Evolutionary conservation across 1,284 basidiomycete genomes (phyloP).

Genomic region (Ustilago hordei): DNA sequence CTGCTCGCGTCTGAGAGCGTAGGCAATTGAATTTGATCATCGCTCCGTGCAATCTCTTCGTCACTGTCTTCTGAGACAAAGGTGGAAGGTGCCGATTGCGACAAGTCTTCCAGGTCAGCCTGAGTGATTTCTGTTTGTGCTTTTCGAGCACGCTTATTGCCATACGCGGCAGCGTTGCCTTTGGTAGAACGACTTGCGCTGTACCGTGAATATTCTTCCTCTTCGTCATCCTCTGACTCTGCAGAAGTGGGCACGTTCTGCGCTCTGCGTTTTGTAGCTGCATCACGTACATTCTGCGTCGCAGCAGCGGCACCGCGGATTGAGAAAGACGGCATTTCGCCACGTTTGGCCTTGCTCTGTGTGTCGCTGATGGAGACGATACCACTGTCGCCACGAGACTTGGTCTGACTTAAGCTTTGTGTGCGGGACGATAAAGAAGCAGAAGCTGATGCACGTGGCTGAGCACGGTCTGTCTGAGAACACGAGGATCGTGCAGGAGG

Average conservation of each 20-base stretch:
- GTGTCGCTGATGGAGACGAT: constrained; percentile 37
- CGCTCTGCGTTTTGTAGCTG: constrained; percentile 20
- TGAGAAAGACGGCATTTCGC: constrained; percentile 25
- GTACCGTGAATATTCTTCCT: constrained; percentile 47
- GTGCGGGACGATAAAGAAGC: constrained; percentile 1
- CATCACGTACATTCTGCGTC: constrained; percentile 1
- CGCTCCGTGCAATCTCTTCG: constrained; percentile 25
- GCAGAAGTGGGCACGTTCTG: not conserved
- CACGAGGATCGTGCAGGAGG: constrained; percentile 36
- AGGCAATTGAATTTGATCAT: constrained; percentile 33
- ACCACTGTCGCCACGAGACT: constrained; percentile 23
- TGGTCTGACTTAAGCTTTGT: constrained; percentile 5
- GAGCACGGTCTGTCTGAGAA: constrained; percentile 8
- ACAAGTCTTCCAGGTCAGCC: constrained; percentile 45
- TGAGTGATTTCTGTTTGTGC: constrained; percentile 29
- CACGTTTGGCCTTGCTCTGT: constrained; percentile 12
- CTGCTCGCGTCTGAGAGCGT: constrained; percentile 30
- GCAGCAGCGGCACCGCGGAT: constrained; percentile 39
- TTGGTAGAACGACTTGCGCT: constrained; percentile 31
- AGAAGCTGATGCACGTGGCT: constrained; percentile 7
- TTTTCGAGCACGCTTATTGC: constrained; percentile 23
- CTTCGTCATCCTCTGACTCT: constrained; percentile 6
- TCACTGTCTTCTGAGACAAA: constrained; percentile 46
- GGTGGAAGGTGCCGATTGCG: constrained; percentile 44
- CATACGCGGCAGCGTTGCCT: constrained; percentile 4